phyloP scores from a whole-genome alignment of 257 asterid genomes.

The Thymus quinquecostatus region DNA sequence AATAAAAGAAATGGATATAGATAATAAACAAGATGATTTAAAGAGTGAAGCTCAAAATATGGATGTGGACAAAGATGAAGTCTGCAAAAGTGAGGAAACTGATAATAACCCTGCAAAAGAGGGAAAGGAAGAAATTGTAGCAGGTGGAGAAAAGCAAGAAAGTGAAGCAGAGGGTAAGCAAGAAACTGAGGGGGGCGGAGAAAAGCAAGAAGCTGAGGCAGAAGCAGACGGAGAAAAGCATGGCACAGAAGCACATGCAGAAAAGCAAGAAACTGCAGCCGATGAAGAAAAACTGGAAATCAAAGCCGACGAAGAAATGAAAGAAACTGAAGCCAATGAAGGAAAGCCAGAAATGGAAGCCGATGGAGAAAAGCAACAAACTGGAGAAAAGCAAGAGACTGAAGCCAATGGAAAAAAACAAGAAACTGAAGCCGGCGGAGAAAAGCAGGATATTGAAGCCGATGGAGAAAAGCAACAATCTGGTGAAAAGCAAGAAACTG shows the following conservation, averaged over 20 bases:
- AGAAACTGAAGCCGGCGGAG: background rate
- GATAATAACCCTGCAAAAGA: constrained; percentile 31
- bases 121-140: constrained; percentile 25
- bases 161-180: background rate
- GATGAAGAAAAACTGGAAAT: background rate
- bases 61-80: constrained; percentile 52
- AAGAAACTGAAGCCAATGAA: background rate
- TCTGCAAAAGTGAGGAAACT: constrained; percentile 27
- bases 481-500: no score
- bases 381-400: constrained; percentile 25
- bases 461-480: no score
- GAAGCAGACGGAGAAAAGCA: background rate
- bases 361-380: constrained; percentile 11
- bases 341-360: background rate
- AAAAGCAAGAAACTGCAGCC: background rate
- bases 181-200: background rate
- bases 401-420: constrained; percentile 27
- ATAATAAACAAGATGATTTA: constrained; percentile 28
- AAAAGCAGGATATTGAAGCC: background rate
- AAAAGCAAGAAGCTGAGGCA: background rate
- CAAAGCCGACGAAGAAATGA: background rate
- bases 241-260: background rate
- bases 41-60: constrained; percentile 37
- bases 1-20: constrained; percentile 30
- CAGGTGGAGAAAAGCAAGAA: background rate